Conservation (phyloP, 306 rosid genomes). For the Sindora glabra region DNA sequence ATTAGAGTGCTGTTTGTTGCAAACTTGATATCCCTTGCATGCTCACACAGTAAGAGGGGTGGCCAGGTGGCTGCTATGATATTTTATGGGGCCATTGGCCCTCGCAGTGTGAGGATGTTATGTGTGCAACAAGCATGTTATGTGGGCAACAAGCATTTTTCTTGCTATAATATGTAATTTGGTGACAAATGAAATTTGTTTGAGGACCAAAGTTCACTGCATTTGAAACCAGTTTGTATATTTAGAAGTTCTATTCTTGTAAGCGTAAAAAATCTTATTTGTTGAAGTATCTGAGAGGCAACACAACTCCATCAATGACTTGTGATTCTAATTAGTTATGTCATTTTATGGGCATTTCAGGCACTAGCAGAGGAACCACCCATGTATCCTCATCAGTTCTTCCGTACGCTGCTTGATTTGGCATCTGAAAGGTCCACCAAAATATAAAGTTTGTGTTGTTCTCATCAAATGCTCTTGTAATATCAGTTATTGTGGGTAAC, state of each 20-base stretch:
- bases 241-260: no score
- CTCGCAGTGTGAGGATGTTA: no score
- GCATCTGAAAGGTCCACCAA: slow-evolving; percentile 51
- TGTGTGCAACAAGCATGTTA: no score
- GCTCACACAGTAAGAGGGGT: no score
- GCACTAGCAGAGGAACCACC: slow-evolving; percentile 85
- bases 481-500: neutral
- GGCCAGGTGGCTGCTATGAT: no score
- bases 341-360: slow-evolving; percentile 37
- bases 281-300: neutral
- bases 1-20: no score
- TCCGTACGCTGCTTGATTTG: slow-evolving; percentile 75
- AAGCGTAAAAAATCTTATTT: neutral
- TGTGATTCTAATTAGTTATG: slow-evolving; percentile 11
- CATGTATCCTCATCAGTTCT: slow-evolving; percentile 78
- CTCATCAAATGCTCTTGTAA: neutral
- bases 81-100: no score
- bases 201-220: neutral
- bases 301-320: neutral
- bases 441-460: slow-evolving; percentile 7
- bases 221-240: neutral
- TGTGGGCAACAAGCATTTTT: neutral
- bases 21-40: no score
- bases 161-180: neutral
- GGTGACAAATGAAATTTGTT: neutral